These are phyloP conservation scores for Aspergillus indologenus DNA, from an alignment of 495 filamentous ascomycete genomes.

Conservation along the genomic window DNA sequence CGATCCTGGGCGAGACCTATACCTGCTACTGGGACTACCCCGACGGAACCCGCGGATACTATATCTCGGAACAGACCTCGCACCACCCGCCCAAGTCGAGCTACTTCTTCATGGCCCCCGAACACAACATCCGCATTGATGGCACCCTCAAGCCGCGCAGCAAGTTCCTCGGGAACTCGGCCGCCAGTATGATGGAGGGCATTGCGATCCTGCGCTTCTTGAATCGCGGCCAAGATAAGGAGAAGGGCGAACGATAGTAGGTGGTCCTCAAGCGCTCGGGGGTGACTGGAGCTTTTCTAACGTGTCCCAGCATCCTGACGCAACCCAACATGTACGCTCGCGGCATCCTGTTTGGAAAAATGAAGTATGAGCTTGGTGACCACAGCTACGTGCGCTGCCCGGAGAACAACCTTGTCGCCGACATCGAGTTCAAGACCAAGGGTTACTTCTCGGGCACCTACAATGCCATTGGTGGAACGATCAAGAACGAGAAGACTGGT, in stretches of 20 bases:
- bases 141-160: conserved; percentile 95
- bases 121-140: conserved; percentile 92
- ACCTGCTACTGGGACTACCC: conserved; percentile 95
- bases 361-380: conserved; percentile 99
- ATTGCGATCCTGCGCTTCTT: conserved; percentile 81
- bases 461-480: conserved; percentile 89
- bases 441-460: conserved; percentile 96
- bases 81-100: conserved; percentile 98
- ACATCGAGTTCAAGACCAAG: conserved; percentile 98
- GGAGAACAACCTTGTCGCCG: conserved; percentile 78
- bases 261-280: conserved; percentile 31
- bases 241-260: conserved; percentile 80
- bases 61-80: conserved; percentile 92
- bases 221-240: conserved; percentile 64
- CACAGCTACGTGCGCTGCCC: conserved; percentile 93
- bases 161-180: conserved; percentile 94
- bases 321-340: conserved; percentile 99
- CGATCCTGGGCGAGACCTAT: conserved; percentile 91
- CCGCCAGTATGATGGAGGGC: conserved; percentile 97
- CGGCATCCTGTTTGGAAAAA: conserved; percentile 96
- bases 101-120: conserved; percentile 98
- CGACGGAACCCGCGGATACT: conserved; percentile 83
- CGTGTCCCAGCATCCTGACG: conserved; percentile 65
- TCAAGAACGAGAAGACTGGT: conserved; percentile 85
- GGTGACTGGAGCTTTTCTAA: neutral